Evolutionary conservation across 1,284 basidiomycete genomes (phyloP), one percentile per base, ranked within the genome.

Genomic region (Trametes sp.): DNA sequence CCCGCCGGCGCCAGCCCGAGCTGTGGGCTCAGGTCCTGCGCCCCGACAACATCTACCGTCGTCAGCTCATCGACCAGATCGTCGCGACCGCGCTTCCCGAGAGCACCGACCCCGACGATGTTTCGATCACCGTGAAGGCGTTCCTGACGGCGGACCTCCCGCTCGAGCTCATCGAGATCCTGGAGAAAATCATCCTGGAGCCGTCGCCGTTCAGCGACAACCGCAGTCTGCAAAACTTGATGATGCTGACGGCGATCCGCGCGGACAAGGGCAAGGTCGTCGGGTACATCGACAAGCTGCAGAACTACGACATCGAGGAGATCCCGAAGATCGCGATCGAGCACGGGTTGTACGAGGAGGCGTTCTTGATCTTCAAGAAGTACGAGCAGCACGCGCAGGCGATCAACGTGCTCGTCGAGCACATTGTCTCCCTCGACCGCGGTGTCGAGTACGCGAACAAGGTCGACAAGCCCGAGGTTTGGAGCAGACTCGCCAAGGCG

Each of bases 241-340:
- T 99, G 66, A 85, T 99, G 74, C 84, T 99, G 64, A 99, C 98
- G 4, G 96, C 98, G 41, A 94, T 99, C 72, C 93, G 96, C 66
- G 95, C 97, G 23, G 98, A 99, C 82, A 98, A 98, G 83, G 96
- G 96, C 77, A 98, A 98, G 80, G 98, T 99, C 42, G 96, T 98
- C 74, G 90, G 92, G 51, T 99, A 98, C 79, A 99, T 99, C 82
- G 96, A 97, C 84, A 97, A 97, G 77, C 86, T 99, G 23, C 87
- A 94, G 75, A 96, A 96, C 74, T 99, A 98, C 76, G 97, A 99
- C 73, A 86, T 92, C 54, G 89, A 88, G 57, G 96, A 99, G 75
- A 99, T 99, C 65, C 95, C 98, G 51, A 92, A 92, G 81, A 98
- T 99, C 75, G 96, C 98, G 2, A 97, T 94, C 57, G 97, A 99